These are phyloP conservation scores for Naematelia aurantialba DNA, from an alignment of 768 basidiomycete species.

Conservation along the genomic window DNA sequence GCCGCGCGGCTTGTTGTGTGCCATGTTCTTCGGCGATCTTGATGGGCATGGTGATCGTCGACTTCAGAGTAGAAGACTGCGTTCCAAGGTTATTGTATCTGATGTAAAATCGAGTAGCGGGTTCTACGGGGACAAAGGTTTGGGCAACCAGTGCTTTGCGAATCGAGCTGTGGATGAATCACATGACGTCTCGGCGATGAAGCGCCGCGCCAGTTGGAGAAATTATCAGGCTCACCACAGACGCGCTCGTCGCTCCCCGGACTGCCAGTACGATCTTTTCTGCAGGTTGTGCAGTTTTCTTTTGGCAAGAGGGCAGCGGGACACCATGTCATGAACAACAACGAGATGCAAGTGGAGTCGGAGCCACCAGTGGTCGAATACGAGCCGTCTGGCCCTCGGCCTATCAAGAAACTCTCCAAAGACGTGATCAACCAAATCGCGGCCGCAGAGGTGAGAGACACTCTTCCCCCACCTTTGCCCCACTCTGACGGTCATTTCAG, in stretches of 20 bases:
- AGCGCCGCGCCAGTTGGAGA: too few relatives aligned
- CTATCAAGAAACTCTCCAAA: conserved; percentile 71
- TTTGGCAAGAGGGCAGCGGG: background rate
- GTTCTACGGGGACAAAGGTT: background rate
- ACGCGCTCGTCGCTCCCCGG: background rate
- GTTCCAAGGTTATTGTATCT: background rate
- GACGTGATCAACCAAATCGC: conserved; percentile 88
- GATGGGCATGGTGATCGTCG: conserved; percentile 13
- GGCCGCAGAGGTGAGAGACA: conserved; percentile 56
- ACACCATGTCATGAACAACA: background rate
- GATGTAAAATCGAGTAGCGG: background rate
- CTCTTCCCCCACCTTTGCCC: background rate
- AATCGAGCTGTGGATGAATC: background rate
- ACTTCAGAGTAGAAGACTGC: background rate
- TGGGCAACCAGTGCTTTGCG: background rate
- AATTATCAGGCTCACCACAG: background rate
- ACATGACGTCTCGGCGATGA: background rate
- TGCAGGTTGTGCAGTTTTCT: too few relatives aligned
- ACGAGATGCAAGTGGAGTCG: conserved; percentile 4
- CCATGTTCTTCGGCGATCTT: conserved; percentile 7
- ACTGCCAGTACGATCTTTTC: too few relatives aligned
- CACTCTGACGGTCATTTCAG: conserved; percentile 50
- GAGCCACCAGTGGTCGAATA: conserved; percentile 6
- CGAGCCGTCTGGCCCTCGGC: conserved; percentile 41
- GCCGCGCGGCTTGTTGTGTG: conserved; percentile 1